Percentiles rank a stretch among this genome's conserved stretches.
Conservation (phyloP, 306 rosid genomes). For the Lathyrus aphaca region DNA sequence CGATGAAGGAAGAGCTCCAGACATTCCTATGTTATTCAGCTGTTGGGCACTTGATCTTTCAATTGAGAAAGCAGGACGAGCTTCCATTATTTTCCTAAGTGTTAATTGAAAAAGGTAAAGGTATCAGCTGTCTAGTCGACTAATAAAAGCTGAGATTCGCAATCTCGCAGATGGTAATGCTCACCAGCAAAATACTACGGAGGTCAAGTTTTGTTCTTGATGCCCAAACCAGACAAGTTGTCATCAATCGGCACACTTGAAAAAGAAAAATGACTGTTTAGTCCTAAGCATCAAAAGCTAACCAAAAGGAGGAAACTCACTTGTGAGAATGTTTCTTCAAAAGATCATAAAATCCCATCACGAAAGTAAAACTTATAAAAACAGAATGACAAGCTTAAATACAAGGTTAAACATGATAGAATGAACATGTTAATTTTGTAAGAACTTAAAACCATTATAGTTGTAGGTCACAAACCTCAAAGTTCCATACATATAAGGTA, state of each 20-base stretch:
- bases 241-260: conserved; percentile 56
- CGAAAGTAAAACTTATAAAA: conserved; percentile 29
- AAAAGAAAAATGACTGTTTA: conserved; percentile 22
- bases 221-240: conserved; percentile 47
- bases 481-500: not conserved
- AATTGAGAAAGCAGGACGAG: conserved; percentile 66
- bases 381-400: conserved; percentile 21
- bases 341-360: conserved; percentile 30
- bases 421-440: conserved; percentile 18
- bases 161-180: conserved; percentile 29
- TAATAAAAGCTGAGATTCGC: conserved; percentile 30
- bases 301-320: conserved; percentile 37
- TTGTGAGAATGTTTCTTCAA: conserved; percentile 30
- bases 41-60: conserved; percentile 68
- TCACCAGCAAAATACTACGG: conserved; percentile 52
- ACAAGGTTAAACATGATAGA: conserved; percentile 20
- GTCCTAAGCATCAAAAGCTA: conserved; percentile 28
- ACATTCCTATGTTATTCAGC: conserved; percentile 63
- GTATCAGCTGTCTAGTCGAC: conserved; percentile 41
- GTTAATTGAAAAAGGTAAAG: conserved; percentile 37
- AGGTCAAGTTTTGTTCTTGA: conserved; percentile 44
- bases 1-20: conserved; percentile 67
- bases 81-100: conserved; percentile 74
- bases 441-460: conserved; percentile 28
- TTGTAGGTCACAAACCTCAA: conserved; percentile 27